Evolutionary conservation across 1,284 basidiomycete genomes (phyloP).

Genomic region (Cystobasidium sp.): DNA sequence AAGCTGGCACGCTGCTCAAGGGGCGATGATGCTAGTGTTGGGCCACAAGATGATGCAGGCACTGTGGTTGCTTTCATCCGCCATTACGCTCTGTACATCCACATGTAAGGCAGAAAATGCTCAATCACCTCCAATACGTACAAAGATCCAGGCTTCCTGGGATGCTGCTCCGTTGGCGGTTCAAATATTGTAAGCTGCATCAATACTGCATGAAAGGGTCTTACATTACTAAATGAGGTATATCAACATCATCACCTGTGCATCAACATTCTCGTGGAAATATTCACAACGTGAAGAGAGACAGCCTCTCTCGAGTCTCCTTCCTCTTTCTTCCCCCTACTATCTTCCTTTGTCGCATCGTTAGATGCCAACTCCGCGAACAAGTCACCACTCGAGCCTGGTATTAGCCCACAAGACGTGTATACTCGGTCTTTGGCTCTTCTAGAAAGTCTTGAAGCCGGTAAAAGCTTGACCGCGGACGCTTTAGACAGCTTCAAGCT

Average conservation of each 20-base stretch:
- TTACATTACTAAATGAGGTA: neutral
- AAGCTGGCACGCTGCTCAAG: neutral
- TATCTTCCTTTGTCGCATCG: slow-evolving; percentile 18
- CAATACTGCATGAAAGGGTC: neutral
- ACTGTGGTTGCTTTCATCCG: neutral
- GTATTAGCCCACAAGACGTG: slow-evolving; percentile 1
- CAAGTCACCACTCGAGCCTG: slow-evolving; percentile 20
- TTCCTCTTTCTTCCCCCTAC: slow-evolving; percentile 40
- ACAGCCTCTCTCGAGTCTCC: slow-evolving; percentile 29
- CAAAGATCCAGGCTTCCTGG: slow-evolving; percentile 43
- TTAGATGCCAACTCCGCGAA: neutral
- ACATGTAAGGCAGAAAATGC: neutral
- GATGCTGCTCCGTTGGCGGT: slow-evolving; percentile 39
- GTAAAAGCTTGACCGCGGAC: neutral
- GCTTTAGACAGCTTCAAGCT: slow-evolving; percentile 38
- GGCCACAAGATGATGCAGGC: neutral
- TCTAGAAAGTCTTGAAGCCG: neutral
- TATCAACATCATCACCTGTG: neutral
- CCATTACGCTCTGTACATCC: neutral
- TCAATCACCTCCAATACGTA: slow-evolving; percentile 27
- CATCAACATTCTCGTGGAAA: neutral
- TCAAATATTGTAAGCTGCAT: slow-evolving; percentile 42
- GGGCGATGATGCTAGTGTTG: neutral
- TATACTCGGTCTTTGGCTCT: slow-evolving; percentile 30
- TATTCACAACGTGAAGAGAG: slow-evolving; percentile 22